Evolutionary conservation across 352 stramenopile genomes (phyloP).

Genomic region (Globisporangium apiculatum): DNA sequence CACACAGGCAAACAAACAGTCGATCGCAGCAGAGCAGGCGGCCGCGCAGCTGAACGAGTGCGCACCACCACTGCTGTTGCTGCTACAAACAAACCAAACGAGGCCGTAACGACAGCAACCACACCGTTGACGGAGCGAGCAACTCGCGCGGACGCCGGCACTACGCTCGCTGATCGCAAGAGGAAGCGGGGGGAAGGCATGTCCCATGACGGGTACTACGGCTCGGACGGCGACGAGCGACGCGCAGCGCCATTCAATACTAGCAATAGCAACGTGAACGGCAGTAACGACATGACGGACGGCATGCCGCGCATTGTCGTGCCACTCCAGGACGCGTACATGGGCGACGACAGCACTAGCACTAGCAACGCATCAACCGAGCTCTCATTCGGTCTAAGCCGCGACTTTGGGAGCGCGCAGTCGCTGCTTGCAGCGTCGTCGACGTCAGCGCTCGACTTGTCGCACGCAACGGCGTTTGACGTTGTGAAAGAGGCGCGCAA

Average conservation of each 20-base stretch:
- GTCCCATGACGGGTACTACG: constrained; percentile 58
- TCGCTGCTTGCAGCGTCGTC: constrained; percentile 15
- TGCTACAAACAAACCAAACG: not conserved
- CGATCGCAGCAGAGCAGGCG: too few species aligned
- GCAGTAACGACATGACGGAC: not conserved
- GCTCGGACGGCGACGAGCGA: constrained; percentile 24
- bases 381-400: constrained; percentile 26
- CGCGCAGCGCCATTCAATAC: constrained; percentile 6
- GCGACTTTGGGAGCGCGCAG: constrained; percentile 15
- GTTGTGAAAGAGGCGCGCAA: constrained; percentile 67
- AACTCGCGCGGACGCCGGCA: constrained; percentile 1
- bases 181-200: constrained; percentile 54
- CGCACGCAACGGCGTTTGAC: constrained; percentile 42
- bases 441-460: constrained; percentile 33
- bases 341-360: constrained; percentile 15
- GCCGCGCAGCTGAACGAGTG: too few species aligned
- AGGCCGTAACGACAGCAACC: too few species aligned
- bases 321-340: constrained; percentile 29
- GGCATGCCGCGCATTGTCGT: constrained; percentile 20
- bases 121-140: not conserved
- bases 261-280: not conserved
- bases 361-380: constrained; percentile 5
- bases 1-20: too few species aligned
- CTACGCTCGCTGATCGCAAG: constrained; percentile 38
- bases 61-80: too few species aligned